Evolutionary conservation across 1,139 yeast species (phyloP).

Genomic region (Kurtzmaniella quercitrusa): DNA sequence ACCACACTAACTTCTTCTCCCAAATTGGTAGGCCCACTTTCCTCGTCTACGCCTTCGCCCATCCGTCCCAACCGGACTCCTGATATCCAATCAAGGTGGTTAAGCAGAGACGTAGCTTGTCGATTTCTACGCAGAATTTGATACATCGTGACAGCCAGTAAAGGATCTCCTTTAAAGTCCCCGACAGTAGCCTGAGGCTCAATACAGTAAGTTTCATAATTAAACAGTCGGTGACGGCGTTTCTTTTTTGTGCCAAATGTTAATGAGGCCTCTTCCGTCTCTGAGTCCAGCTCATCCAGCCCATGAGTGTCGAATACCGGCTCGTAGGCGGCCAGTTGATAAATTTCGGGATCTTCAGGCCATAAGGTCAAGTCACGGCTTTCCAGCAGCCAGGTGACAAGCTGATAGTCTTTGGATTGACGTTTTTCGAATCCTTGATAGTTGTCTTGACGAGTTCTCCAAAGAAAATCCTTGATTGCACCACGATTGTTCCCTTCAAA

Average conservation of each 20-base stretch:
- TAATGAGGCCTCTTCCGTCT: conserved; percentile 3
- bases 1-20: conserved; percentile 91
- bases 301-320: conserved; percentile 25
- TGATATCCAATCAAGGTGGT: conserved; percentile 88
- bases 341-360: conserved; percentile 63
- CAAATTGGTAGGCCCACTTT: conserved; percentile 59
- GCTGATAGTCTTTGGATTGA: conserved; percentile 62
- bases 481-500: conserved; percentile 76
- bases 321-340: conserved; percentile 56
- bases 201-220: conserved; percentile 32
- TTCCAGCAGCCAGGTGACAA: conserved; percentile 86
- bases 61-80: conserved; percentile 78
- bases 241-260: not conserved
- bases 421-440: conserved; percentile 29
- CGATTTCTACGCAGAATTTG: conserved; percentile 29
- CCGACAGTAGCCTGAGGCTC: conserved; percentile 39
- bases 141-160: conserved; percentile 33
- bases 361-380: conserved; percentile 83
- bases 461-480: conserved; percentile 80
- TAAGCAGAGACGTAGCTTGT: conserved; percentile 35
- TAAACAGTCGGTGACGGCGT: conserved; percentile 10
- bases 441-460: conserved; percentile 60
- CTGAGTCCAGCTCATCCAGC: conserved; percentile 22
- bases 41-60: conserved; percentile 18
- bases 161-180: conserved; percentile 31